Conservation (phyloP, 1,284 basidiomycete species). For the Meripilus lineatus region DNA sequence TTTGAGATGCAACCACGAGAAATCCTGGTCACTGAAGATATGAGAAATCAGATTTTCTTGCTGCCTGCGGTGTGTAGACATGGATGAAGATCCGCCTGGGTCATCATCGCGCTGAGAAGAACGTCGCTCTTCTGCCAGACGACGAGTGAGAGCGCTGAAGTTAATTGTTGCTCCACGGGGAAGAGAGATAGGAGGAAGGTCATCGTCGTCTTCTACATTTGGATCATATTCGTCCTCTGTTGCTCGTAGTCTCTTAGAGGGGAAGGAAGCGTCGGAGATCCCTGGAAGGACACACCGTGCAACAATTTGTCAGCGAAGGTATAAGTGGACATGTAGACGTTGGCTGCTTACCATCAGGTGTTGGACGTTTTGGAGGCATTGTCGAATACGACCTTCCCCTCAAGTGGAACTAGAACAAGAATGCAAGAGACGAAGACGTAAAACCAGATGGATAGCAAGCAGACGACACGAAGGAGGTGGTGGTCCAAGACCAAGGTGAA, state of each 20-base stretch:
- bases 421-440: no score
- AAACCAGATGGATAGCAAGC: no score
- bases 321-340: no score
- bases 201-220: constrained; percentile 53
- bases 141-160: constrained; percentile 73
- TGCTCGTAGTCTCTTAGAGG: constrained; percentile 48
- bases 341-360: no score
- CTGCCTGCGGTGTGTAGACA: constrained; percentile 53
- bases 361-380: no score
- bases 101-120: constrained; percentile 33
- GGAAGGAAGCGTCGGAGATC: constrained; percentile 33
- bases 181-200: constrained; percentile 47
- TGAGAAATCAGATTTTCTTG: constrained; percentile 73
- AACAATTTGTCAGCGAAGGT: no score
- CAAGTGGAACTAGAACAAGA: no score
- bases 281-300: no score
- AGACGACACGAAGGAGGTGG: no score
- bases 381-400: no score
- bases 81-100: constrained; percentile 22
- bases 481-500: no score
- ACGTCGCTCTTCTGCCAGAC: constrained; percentile 57
- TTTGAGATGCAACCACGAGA: constrained; percentile 82
- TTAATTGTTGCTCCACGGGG: constrained; percentile 75
- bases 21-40: constrained; percentile 79
- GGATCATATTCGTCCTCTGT: constrained; percentile 49